A percentile compares a stretch with the other conserved stretches of the same genome.
phyloP scores from a whole-genome alignment of 2,329 filamentous ascomycete genomes.

The Fusarium circinatum region DNA sequence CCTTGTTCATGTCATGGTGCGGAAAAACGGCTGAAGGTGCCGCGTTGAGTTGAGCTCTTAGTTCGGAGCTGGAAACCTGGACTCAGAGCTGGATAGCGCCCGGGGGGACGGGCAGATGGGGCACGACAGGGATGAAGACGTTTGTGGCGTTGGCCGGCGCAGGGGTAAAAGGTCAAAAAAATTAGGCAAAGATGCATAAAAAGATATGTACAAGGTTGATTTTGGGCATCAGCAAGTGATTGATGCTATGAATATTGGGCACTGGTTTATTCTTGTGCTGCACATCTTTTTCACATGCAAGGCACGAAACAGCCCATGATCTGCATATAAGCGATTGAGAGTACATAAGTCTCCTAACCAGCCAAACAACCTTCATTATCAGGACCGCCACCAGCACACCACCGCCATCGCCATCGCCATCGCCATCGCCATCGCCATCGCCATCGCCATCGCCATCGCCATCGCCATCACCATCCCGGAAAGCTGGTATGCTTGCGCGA shows the following conservation, averaged over 20 bases:
- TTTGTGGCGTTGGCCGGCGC: constrained; percentile 32
- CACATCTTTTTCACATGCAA: not conserved
- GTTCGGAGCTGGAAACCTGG: constrained; percentile 12
- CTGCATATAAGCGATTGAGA: not conserved
- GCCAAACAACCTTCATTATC: not conserved
- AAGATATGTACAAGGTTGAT: not conserved
- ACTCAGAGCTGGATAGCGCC: constrained; percentile 5
- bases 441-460: not conserved
- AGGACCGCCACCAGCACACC: not conserved
- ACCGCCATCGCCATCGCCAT: constrained; percentile 12
- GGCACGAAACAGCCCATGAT: not conserved
- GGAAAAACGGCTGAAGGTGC: constrained; percentile 34
- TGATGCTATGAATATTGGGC: not conserved
- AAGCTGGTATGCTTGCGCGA: constrained; percentile 19
- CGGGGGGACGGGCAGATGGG: not conserved
- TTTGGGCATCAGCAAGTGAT: not conserved
- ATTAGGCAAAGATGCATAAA: constrained; percentile 18
- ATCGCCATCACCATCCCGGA: constrained; percentile 16
- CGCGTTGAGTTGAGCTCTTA: constrained; percentile 31
- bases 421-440: constrained; percentile 17
- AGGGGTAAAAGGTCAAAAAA: constrained; percentile 18
- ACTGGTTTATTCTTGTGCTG: not conserved
- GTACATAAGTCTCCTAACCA: not conserved
- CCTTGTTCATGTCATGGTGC: constrained; percentile 17
- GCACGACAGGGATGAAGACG: constrained; percentile 12